Evolutionary conservation across 2,329 filamentous ascomycete genomes (phyloP).

Genomic region (Phialophora verrucosa): DNA sequence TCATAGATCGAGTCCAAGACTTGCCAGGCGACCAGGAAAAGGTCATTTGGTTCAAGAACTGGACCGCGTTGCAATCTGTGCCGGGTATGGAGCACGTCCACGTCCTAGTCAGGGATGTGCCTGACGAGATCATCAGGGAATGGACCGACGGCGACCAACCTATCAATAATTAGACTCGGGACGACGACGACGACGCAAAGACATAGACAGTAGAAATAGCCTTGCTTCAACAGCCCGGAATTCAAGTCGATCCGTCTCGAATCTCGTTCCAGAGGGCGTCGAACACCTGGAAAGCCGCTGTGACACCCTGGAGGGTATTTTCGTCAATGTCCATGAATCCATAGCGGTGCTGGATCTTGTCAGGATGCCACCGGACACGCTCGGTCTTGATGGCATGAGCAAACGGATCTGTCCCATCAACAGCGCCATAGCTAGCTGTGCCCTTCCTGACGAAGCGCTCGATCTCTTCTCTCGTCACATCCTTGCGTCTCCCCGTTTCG

Average conservation of each 20-base stretch:
- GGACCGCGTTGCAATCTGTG: conserved; percentile 65
- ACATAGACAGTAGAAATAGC: neutral
- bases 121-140: conserved; percentile 50
- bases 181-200: neutral
- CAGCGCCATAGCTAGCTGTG: conserved; percentile 21
- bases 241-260: conserved; percentile 14
- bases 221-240: neutral
- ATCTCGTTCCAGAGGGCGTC: conserved; percentile 74
- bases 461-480: conserved; percentile 66
- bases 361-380: conserved; percentile 93
- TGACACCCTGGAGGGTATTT: conserved; percentile 76
- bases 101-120: conserved; percentile 58
- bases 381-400: conserved; percentile 73
- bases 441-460: conserved; percentile 69
- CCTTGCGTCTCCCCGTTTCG: conserved; percentile 61
- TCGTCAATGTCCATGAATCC: conserved; percentile 77
- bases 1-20: conserved; percentile 52
- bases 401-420: conserved; percentile 44
- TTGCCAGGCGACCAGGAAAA: conserved; percentile 48
- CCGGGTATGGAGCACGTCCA: conserved; percentile 64
- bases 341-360: conserved; percentile 92
- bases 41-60: conserved; percentile 71
- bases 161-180: conserved; percentile 22
- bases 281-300: conserved; percentile 87
- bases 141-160: conserved; percentile 49